These are phyloP conservation scores for Aspergillus ibericus DNA, from an alignment of 2,329 filamentous ascomycete genomes.

Conservation along the genomic window DNA sequence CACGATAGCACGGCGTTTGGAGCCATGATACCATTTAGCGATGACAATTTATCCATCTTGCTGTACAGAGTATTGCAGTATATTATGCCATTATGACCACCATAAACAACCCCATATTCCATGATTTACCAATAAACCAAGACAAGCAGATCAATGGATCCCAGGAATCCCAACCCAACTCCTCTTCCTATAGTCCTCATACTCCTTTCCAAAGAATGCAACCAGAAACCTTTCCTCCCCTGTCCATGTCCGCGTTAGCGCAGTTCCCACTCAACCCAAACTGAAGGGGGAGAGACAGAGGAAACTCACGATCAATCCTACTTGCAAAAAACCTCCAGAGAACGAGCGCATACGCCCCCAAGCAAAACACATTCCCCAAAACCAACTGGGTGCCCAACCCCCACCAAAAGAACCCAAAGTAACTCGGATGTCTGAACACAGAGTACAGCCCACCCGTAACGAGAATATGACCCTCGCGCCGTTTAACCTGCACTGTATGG, in stretches of 20 bases:
- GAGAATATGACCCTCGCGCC: slow-evolving; percentile 71
- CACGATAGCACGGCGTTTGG: slow-evolving; percentile 14
- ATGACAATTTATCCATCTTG: background rate
- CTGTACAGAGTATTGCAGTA: background rate
- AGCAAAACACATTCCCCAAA: slow-evolving; percentile 79
- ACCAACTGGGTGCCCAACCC: slow-evolving; percentile 90
- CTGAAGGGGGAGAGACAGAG: background rate
- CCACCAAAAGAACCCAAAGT: slow-evolving; percentile 99
- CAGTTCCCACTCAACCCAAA: background rate
- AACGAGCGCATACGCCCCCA: slow-evolving; percentile 69
- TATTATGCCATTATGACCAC: background rate
- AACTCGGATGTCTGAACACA: slow-evolving; percentile 78
- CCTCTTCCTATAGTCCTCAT: slow-evolving; percentile 67
- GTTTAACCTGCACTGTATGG: slow-evolving; percentile 72
- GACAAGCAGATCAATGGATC: slow-evolving; percentile 45
- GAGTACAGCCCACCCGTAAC: slow-evolving; percentile 81
- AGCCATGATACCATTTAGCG: slow-evolving; percentile 17
- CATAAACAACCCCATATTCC: background rate
- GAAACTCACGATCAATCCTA: slow-evolving; percentile 63
- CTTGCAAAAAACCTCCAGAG: slow-evolving; percentile 82
- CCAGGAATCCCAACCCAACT: slow-evolving; percentile 82
- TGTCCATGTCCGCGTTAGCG: slow-evolving; percentile 28
- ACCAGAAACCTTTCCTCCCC: slow-evolving; percentile 78
- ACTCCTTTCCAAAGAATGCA: slow-evolving; percentile 81
- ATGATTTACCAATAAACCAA: background rate